A percentile compares a stretch with the other conserved stretches of the same genome.
Evolutionary conservation across 306 rosid genomes (phyloP).

Genomic region (Canavalia gladiata): DNA sequence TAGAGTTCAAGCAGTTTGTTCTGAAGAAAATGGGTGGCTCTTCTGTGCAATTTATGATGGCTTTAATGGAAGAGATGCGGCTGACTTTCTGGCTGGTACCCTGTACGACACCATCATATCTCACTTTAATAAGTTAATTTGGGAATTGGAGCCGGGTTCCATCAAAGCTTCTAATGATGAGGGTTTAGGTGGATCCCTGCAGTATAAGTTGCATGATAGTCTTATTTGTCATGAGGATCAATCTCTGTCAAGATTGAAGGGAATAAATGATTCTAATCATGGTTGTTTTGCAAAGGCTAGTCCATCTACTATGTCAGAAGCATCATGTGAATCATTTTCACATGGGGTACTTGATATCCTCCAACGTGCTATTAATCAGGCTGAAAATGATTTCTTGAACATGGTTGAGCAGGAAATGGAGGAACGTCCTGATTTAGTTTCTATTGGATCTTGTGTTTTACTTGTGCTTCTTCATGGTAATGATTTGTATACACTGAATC

Average conservation of each 20-base stretch:
- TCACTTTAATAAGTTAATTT: conserved; percentile 67
- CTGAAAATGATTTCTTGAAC: conserved; percentile 89
- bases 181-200: conserved; percentile 55
- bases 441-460: conserved; percentile 93
- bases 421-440: conserved; percentile 95
- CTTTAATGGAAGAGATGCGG: conserved; percentile 98
- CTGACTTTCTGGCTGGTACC: conserved; percentile 97
- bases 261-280: conserved; percentile 41
- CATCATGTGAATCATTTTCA: conserved; percentile 56
- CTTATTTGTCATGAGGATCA: conserved; percentile 42
- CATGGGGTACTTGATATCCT: conserved; percentile 80
- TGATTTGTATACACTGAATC: conserved; percentile 85
- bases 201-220: conserved; percentile 46
- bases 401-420: conserved; percentile 99
- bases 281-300: conserved; percentile 45
- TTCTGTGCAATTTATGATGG: conserved; percentile 98
- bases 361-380: conserved; percentile 72
- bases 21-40: conserved; percentile 98
- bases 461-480: conserved; percentile 88
- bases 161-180: conserved; percentile 41
- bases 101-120: conserved; percentile 83
- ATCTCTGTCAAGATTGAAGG: conserved; percentile 43
- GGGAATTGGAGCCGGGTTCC: conserved; percentile 64
- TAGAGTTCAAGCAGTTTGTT: conserved; percentile 98
- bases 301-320: conserved; percentile 46